Percentiles rank a stretch among this genome's conserved stretches.
phyloP scores from a whole-genome alignment of 2,329 filamentous ascomycete species.

The Leptographium flavum region DNA sequence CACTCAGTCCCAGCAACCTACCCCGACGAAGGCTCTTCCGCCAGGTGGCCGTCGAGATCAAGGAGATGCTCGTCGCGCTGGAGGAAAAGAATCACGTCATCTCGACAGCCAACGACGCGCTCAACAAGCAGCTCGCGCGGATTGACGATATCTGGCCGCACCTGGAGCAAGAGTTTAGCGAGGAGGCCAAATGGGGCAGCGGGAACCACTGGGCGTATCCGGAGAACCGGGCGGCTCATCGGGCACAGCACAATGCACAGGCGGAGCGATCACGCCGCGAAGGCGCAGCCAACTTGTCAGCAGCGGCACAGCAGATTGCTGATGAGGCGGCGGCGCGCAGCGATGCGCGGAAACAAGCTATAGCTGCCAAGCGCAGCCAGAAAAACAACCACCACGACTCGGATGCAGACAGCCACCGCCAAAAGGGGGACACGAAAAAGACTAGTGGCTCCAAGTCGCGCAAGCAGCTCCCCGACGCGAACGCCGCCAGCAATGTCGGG shows the following conservation, averaged over 20 bases:
- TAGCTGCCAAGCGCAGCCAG: conserved; percentile 63
- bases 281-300: conserved; percentile 62
- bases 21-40: conserved; percentile 61
- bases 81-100: conserved; percentile 98
- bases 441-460: conserved; percentile 43
- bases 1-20: conserved; percentile 33
- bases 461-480: conserved; percentile 26
- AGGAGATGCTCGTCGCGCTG: conserved; percentile 75
- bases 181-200: conserved; percentile 87
- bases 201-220: conserved; percentile 91
- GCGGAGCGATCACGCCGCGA: conserved; percentile 67
- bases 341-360: conserved; percentile 70
- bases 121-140: conserved; percentile 70
- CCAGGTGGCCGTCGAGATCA: conserved; percentile 62
- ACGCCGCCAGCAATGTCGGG: conserved; percentile 27
- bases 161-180: conserved; percentile 79
- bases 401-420: conserved; percentile 59
- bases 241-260: conserved; percentile 41
- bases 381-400: conserved; percentile 43
- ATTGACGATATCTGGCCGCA: conserved; percentile 80
- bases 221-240: conserved; percentile 53
- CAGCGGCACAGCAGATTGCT: conserved; percentile 62
- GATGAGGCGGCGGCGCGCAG: conserved; percentile 74
- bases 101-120: conserved; percentile 77
- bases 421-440: conserved; percentile 47